Evolutionary conservation across 805 yeast genomes (phyloP).

Genomic region (Diddensiella caesifluorescens): DNA sequence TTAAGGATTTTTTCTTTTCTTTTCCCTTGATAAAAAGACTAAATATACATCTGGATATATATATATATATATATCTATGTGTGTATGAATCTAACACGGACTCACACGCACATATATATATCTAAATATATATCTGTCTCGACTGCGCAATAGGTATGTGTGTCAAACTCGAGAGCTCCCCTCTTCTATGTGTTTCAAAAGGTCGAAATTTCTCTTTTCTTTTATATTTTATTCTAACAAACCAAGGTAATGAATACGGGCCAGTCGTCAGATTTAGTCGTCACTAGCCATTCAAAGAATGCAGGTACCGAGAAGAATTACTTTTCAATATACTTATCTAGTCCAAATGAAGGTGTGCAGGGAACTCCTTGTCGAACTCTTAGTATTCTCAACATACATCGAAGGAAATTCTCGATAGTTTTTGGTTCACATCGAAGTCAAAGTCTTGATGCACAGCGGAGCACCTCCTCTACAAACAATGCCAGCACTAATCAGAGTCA

Average conservation of each 20-base stretch:
- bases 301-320: slow-evolving; percentile 12
- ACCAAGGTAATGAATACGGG: neutral
- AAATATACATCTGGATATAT: slow-evolving; percentile 4
- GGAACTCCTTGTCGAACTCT: neutral
- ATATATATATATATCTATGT: slow-evolving; percentile 1
- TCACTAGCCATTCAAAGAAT: slow-evolving; percentile 13
- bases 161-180: no score
- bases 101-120: slow-evolving; percentile 4
- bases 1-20: no score
- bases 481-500: slow-evolving; percentile 30
- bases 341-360: neutral
- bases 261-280: slow-evolving; percentile 5
- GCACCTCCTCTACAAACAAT: no score
- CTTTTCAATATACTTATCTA: slow-evolving; percentile 41
- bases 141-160: no score
- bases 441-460: slow-evolving; percentile 45
- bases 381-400: neutral
- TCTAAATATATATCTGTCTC: no score
- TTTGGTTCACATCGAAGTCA: slow-evolving; percentile 12
- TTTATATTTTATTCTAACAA: no score
- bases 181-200: no score
- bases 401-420: slow-evolving; percentile 8
- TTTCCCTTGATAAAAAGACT: neutral
- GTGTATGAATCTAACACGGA: no score
- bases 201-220: no score